Percentiles rank a stretch among this genome's conserved stretches.
Conservation (phyloP, 2,329 filamentous ascomycete species). For the Penicillium polonicum region DNA sequence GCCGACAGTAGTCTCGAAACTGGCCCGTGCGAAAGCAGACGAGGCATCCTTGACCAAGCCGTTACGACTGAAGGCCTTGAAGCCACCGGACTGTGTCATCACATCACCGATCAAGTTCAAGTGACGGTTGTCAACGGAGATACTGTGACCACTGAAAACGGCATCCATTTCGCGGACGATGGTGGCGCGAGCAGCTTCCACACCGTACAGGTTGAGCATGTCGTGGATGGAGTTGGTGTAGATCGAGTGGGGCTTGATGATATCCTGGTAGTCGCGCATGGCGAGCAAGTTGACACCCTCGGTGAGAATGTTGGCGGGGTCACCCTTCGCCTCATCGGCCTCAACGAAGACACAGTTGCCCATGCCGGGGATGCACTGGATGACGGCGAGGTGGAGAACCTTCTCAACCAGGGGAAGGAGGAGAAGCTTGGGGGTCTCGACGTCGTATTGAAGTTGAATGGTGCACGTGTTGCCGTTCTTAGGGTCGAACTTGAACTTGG, state of each 20-base stretch:
- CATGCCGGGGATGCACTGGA: constrained; percentile 82
- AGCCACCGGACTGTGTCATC: constrained; percentile 92
- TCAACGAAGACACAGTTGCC: constrained; percentile 69
- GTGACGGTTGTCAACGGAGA: constrained; percentile 87
- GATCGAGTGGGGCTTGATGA: constrained; percentile 81
- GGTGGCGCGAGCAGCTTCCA: constrained; percentile 83
- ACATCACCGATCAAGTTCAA: constrained; percentile 93
- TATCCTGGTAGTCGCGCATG: constrained; percentile 83
- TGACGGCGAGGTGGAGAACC: constrained; percentile 72
- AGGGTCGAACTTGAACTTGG: constrained; percentile 77
- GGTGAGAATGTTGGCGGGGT: constrained; percentile 63
- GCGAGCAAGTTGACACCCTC: constrained; percentile 84
- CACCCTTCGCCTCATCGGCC: constrained; percentile 53
- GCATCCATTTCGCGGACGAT: constrained; percentile 83
- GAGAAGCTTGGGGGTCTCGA: constrained; percentile 79
- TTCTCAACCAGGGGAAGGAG: constrained; percentile 89
- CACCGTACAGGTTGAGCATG: constrained; percentile 81
- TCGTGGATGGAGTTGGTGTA: constrained; percentile 90
- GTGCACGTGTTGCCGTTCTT: constrained; percentile 70
- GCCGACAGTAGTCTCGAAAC: constrained; percentile 93
- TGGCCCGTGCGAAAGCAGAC: constrained; percentile 97
- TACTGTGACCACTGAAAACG: constrained; percentile 89
- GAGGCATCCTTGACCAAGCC: constrained; percentile 76
- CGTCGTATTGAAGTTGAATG: constrained; percentile 79
- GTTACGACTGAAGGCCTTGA: constrained; percentile 88